Conservation (phyloP, 2,329 filamentous ascomycete species). For the Aspergillus sp. region DNA sequence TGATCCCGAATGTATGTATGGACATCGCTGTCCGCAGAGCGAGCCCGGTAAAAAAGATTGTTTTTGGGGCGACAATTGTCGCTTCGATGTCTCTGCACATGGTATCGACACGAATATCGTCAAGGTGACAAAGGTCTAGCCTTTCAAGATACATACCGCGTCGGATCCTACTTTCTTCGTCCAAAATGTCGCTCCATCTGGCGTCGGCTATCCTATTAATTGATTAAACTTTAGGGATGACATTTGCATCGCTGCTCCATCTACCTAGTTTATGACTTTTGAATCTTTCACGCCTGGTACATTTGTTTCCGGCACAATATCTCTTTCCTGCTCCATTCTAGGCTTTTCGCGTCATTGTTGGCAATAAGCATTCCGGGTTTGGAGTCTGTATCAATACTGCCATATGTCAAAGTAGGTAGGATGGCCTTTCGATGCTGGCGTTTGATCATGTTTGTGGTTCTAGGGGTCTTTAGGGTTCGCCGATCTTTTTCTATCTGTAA, state of each 20-base stretch:
- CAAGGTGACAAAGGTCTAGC: slow-evolving; percentile 48
- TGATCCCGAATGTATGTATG: slow-evolving; percentile 61
- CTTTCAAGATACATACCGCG: background rate
- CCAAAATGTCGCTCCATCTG: background rate
- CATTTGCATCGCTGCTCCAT: background rate
- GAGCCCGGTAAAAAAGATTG: slow-evolving; percentile 53
- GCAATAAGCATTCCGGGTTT: background rate
- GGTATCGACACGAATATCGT: slow-evolving; percentile 57
- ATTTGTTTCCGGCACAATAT: slow-evolving; percentile 1
- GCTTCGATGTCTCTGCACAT: slow-evolving; percentile 57
- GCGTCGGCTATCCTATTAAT: background rate
- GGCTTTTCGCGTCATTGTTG: background rate
- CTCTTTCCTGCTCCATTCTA: background rate
- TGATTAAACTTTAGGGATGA: background rate
- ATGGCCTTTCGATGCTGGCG: background rate
- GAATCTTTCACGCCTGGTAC: background rate
- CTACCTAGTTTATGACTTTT: background rate
- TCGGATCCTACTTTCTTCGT: background rate
- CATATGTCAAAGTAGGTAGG: background rate
- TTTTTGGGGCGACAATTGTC: slow-evolving; percentile 57
- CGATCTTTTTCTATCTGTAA: too few relatives aligned
- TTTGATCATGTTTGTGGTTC: background rate
- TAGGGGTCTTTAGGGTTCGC: background rate
- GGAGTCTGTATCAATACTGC: background rate
- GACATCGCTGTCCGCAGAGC: slow-evolving; percentile 59